Base-by-base conservation (phyloP, 2,329 filamentous ascomycete species). In the Cladosporium sp. region DNA sequence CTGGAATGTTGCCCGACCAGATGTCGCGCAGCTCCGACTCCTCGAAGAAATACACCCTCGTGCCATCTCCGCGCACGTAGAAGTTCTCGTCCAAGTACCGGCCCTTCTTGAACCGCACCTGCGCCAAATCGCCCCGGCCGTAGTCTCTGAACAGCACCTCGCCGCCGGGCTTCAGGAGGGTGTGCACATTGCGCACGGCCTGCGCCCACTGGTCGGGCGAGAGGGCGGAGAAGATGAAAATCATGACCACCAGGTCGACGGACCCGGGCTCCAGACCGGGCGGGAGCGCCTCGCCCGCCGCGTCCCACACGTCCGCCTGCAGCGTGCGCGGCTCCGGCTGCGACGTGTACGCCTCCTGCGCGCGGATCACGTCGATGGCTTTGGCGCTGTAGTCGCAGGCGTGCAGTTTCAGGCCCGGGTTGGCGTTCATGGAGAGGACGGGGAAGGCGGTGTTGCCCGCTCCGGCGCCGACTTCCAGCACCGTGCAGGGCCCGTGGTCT, bases 371-470 rank as follows among this genome's bases (percentile, higher is more conserved):
- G 64, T 96, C 86, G 64, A 99, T 89, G 19, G 93, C 93, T 67
- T 87, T 91, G 69, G 91, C 93, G 56, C 89, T 96, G 70, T 96
- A 99, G 71, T 99, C 93, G 71, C 89, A 96, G 29, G 93, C 93
- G 74, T 96, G 88, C 30, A 99, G 79, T 72, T 83, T 91, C 55
- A 99, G 74, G 43, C 83, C 72, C 24, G 82, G 80, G 68, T 99
- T 99, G 66, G 84, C 79, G 73, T 96, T 97, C 70, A 84, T 83
- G 56, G 83, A 80, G 60, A 97, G 70, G 51, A 99, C 84, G 4
- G 93, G 93, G 66, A 96, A 99, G 4, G 93, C 91, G 45, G 91
- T 96, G 68, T 99, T 99, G 56, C 93, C 93, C 20, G 93, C 93
- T 27, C 93, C 93, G 1, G 93, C 93, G 50, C 93, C 93, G 55